A percentile compares a stretch with the other conserved stretches of the same genome.
Conservation (phyloP, 768 basidiomycete species). For the Lentinus brumalis region DNA sequence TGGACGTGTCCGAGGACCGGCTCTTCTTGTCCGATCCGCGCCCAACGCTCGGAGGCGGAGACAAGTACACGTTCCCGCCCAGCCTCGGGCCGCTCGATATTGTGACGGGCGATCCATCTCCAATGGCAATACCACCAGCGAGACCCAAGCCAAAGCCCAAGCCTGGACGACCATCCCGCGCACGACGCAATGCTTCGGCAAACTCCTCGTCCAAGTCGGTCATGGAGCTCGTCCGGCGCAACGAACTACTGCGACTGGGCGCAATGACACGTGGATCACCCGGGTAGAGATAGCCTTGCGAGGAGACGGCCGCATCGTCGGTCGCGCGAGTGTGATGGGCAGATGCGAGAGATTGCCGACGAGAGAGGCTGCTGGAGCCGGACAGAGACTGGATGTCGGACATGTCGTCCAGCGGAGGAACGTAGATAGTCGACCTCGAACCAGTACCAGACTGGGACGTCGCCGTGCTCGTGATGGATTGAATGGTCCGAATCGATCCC, state of each 20-base stretch:
- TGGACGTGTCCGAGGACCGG: conserved; percentile 27
- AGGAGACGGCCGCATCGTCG: conserved; percentile 72
- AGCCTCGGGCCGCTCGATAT: conserved; percentile 64
- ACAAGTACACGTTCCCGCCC: conserved; percentile 44
- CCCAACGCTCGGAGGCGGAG: conserved; percentile 45
- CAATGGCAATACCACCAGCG: conserved; percentile 40
- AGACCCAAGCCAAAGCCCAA: conserved; percentile 47
- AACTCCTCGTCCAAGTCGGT: conserved; percentile 73
- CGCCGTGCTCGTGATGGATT: conserved; percentile 50
- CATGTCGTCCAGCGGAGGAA: conserved; percentile 76
- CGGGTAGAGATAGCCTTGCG: conserved; percentile 67
- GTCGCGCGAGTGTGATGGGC: conserved; percentile 67
- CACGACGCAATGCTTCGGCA: conserved; percentile 44
- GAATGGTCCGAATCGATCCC: conserved; percentile 71
- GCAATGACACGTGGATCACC: conserved; percentile 75
- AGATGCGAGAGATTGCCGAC: conserved; percentile 51
- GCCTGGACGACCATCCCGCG: conserved; percentile 44
- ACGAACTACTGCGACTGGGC: conserved; percentile 59
- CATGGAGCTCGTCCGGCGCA: conserved; percentile 71
- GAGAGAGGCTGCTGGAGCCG: conserved; percentile 45
- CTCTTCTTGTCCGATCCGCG: conserved; percentile 31
- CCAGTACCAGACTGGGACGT: conserved; percentile 42
- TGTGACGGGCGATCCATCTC: conserved; percentile 68
- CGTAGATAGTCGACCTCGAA: conserved; percentile 74
- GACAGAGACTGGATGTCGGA: conserved; percentile 60